A percentile compares a stretch with the other conserved stretches of the same genome.
Conservation (phyloP, 768 basidiomycete species). For the Leccinum subgranulosum region DNA sequence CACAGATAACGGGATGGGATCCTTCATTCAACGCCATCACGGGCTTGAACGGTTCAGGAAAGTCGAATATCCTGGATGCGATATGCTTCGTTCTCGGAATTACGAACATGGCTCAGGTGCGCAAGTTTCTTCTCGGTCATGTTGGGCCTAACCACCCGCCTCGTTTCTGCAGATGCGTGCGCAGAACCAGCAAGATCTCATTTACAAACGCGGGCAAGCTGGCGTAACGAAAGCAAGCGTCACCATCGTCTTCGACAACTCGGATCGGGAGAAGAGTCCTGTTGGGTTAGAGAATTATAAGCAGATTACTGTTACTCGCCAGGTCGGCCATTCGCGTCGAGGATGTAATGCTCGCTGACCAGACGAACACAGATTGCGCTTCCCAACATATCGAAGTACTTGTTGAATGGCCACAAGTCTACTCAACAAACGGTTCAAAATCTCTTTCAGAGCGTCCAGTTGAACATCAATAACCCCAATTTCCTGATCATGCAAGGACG, state of each 20-base stretch:
- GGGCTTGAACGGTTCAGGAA: constrained; percentile 92
- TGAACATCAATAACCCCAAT: constrained; percentile 99
- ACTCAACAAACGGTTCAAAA: constrained; percentile 82
- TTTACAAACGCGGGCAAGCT: constrained; percentile 98
- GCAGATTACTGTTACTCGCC: constrained; percentile 96
- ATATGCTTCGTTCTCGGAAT: constrained; percentile 99
- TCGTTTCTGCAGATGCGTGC: constrained; percentile 74
- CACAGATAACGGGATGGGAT: constrained; percentile 96
- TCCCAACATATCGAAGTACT: constrained; percentile 91
- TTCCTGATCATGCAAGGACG: constrained; percentile 99
- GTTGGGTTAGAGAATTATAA: constrained; percentile 73
- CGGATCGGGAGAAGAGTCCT: constrained; percentile 81
- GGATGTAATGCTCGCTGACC: neutral
- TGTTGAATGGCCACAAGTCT: constrained; percentile 93
- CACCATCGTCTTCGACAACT: constrained; percentile 98
- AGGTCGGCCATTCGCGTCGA: constrained; percentile 49
- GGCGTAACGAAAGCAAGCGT: constrained; percentile 97
- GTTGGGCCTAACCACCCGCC: neutral
- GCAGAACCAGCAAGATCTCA: constrained; percentile 93
- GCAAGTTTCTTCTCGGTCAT: constrained; percentile 13
- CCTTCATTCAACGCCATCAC: constrained; percentile 98
- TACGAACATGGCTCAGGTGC: constrained; percentile 91
- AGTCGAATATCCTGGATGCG: constrained; percentile 98
- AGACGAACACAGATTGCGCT: constrained; percentile 70
- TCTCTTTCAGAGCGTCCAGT: constrained; percentile 93